A percentile compares a stretch with the other conserved stretches of the same genome.
phyloP scores from a whole-genome alignment of 2,329 filamentous ascomycete species.

The Penicillium nordicum region DNA sequence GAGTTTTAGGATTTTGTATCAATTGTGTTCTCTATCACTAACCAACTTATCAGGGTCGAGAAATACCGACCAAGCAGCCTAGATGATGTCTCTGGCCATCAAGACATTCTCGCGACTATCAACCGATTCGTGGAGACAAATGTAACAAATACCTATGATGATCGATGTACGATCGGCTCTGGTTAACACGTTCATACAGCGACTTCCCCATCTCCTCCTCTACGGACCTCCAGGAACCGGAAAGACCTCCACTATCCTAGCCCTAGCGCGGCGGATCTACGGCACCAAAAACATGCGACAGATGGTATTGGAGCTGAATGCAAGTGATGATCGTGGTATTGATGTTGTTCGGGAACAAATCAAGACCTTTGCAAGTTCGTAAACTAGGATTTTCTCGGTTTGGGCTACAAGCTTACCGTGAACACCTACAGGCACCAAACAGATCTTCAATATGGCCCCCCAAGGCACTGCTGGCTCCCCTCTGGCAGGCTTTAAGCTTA shows the following conservation, averaged over 20 bases:
- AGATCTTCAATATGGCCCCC: conserved; percentile 76
- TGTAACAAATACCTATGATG: conserved; percentile 38
- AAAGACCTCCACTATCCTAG: conserved; percentile 95
- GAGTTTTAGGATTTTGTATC: conserved; percentile 10
- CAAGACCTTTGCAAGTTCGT: conserved; percentile 87
- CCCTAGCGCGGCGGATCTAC: conserved; percentile 89
- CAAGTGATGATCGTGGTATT: conserved; percentile 94
- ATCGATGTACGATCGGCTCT: neutral
- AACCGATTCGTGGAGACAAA: conserved; percentile 97
- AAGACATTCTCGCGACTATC: conserved; percentile 95
- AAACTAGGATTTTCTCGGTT: neutral
- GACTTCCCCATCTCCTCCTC: conserved; percentile 89
- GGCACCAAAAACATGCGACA: conserved; percentile 88
- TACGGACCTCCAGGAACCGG: conserved; percentile 96
- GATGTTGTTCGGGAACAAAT: conserved; percentile 98
- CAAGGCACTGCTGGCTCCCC: conserved; percentile 44
- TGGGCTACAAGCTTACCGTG: conserved; percentile 1
- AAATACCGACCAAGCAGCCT: conserved; percentile 91
- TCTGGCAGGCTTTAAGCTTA: conserved; percentile 83
- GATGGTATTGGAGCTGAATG: conserved; percentile 97
- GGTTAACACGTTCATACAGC: conserved; percentile 40
- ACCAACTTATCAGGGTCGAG: conserved; percentile 66
- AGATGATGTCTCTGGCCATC: conserved; percentile 89
- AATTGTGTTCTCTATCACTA: conserved; percentile 4
- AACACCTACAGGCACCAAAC: conserved; percentile 63